A percentile compares a stretch with the other conserved stretches of the same genome.
Conservation (phyloP, 1,284 basidiomycete genomes). For the Ustilago xerochloae region DNA sequence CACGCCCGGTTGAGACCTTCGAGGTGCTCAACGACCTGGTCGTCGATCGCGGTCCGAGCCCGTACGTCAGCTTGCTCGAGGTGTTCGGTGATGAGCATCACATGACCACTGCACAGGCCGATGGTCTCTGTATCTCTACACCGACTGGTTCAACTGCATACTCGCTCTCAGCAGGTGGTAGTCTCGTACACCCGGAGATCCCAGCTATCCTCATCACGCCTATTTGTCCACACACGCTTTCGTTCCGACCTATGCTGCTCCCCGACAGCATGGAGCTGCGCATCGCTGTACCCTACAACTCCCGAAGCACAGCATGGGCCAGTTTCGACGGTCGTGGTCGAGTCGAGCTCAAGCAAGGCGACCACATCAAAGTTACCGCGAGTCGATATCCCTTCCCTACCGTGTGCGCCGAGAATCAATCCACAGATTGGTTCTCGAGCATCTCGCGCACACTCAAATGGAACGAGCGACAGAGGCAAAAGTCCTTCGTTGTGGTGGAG, state of each 20-base stretch:
- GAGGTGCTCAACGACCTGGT: slow-evolving; percentile 98
- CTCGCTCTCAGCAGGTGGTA: slow-evolving; percentile 92
- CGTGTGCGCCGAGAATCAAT: slow-evolving; percentile 95
- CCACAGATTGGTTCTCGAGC: slow-evolving; percentile 97
- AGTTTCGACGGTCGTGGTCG: slow-evolving; percentile 97
- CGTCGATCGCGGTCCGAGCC: slow-evolving; percentile 96
- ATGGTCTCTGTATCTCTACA: slow-evolving; percentile 93
- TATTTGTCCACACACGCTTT: slow-evolving; percentile 97
- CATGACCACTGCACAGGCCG: slow-evolving; percentile 98
- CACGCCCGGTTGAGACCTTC: slow-evolving; percentile 93
- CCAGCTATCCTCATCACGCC: slow-evolving; percentile 96
- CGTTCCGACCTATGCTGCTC: slow-evolving; percentile 94
- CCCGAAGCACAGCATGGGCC: slow-evolving; percentile 97
- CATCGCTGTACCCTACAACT: slow-evolving; percentile 98
- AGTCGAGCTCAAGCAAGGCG: slow-evolving; percentile 85
- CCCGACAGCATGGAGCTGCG: slow-evolving; percentile 99
- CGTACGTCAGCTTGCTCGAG: slow-evolving; percentile 94
- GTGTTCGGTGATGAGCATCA: slow-evolving; percentile 98
- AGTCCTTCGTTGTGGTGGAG: slow-evolving; percentile 72
- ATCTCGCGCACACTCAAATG: slow-evolving; percentile 96
- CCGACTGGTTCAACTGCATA: slow-evolving; percentile 99
- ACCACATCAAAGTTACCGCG: slow-evolving; percentile 98
- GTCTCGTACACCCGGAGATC: slow-evolving; percentile 96
- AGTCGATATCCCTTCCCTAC: slow-evolving; percentile 99
- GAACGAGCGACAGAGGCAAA: slow-evolving; percentile 67